Evolutionary conservation across 805 yeast genomes (phyloP).

Genomic region (Isabelozyma heimii): DNA sequence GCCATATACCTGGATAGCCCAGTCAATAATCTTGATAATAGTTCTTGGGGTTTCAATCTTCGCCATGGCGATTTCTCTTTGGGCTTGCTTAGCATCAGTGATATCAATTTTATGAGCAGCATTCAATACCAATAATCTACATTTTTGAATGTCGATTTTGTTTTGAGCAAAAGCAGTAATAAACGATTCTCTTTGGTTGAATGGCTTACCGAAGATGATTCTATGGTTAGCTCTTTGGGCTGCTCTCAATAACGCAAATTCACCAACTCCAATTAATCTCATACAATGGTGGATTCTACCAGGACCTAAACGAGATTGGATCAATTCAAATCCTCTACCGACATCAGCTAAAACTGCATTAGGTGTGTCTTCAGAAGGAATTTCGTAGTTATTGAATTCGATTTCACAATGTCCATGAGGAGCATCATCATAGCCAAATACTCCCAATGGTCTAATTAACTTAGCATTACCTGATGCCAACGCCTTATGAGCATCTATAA

Average conservation of each 20-base stretch:
- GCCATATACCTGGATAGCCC: constrained; percentile 64
- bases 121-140: constrained; percentile 51
- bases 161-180: constrained; percentile 48
- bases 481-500: constrained; percentile 51
- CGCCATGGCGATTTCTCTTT: constrained; percentile 58
- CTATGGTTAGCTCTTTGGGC: constrained; percentile 52
- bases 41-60: constrained; percentile 61
- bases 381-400: constrained; percentile 46
- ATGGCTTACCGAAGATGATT: constrained; percentile 48
- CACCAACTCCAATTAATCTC: constrained; percentile 62
- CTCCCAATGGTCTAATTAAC: constrained; percentile 48
- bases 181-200: constrained; percentile 51
- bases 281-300: constrained; percentile 73
- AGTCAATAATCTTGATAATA: constrained; percentile 50
- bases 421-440: constrained; percentile 65
- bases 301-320: constrained; percentile 65
- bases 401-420: constrained; percentile 73
- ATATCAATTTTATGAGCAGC: constrained; percentile 62
- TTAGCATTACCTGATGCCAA: constrained; percentile 48
- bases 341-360: constrained; percentile 38
- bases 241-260: constrained; percentile 48
- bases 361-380: constrained; percentile 43
- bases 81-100: constrained; percentile 52
- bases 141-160: constrained; percentile 53
- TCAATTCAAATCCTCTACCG: constrained; percentile 61